phyloP scores from a whole-genome alignment of 2,329 filamentous ascomycete species.

The Pestalotiopsis sp. region DNA sequence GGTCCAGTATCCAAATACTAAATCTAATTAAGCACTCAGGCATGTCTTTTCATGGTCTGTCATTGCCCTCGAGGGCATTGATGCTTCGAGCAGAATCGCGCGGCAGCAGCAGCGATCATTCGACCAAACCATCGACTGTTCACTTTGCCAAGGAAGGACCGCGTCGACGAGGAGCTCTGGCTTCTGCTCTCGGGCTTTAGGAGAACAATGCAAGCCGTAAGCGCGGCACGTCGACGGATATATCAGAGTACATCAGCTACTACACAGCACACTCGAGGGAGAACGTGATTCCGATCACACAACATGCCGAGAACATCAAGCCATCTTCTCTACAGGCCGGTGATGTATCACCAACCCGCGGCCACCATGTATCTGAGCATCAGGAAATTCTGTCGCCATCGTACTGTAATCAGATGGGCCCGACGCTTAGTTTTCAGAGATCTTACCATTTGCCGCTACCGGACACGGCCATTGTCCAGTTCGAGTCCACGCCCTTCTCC shows the following conservation, averaged over 20 bases:
- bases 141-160: background rate
- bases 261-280: constrained; percentile 1
- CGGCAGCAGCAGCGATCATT: background rate
- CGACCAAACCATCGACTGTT: background rate
- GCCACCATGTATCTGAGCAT: background rate
- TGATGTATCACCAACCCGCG: background rate
- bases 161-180: background rate
- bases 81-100: background rate
- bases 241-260: constrained; percentile 2
- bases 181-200: background rate
- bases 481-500: background rate
- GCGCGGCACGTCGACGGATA: background rate
- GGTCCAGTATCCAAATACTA: background rate
- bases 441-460: background rate
- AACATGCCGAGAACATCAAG: constrained; percentile 1
- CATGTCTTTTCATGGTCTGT: constrained; percentile 12
- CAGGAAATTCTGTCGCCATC: constrained; percentile 1
- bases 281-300: background rate
- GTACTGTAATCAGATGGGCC: background rate
- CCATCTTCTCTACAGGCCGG: background rate
- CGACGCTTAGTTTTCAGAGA: background rate
- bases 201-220: background rate
- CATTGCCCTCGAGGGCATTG: constrained; percentile 3
- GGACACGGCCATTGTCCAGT: background rate
- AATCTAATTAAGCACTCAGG: background rate